Base-by-base conservation (phyloP, 148 eudicot genomes). In the Heliosperma pusillum region DNA sequence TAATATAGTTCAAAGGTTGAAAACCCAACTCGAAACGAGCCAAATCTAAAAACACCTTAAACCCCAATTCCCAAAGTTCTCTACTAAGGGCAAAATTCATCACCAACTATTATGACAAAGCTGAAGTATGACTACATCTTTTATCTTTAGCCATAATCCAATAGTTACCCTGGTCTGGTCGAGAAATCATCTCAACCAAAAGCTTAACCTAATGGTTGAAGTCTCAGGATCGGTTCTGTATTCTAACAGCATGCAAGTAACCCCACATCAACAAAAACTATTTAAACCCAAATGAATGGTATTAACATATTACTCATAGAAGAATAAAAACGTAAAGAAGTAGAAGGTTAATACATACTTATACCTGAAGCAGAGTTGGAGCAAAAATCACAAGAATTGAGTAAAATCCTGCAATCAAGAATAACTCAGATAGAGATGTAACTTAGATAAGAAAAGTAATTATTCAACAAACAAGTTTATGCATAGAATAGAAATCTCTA, bases 341-440 rank as follows among this genome's bases (percentile, higher is more conserved):
- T 33, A 33, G 0, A 33, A 3, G 36, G 5, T 47, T 47, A 13
- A 36, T 20, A 21, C 4, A 12, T 65, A 58, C 22, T 71, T 58
- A 21, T 76, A 76, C 79, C 83, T 76, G 20, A 59, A 79, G 10
- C 60, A 42, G 9, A 66, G 13, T 9, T 63, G 55, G 10, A 55
- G 53, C 63, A 67, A 61, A 30, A 26, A 16, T 60, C 45, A 30
- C 63, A 68, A 33, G 29, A 74, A 25, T 40, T 50, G 12, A 59
- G 55, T 50, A 25, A 6, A 3, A 33, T 33, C 62, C 83, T 76
- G 83, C 65, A 81, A 81, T 52, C 5, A 76, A 72, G 6, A 81
- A 60, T 2, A 47, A 67, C 80, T 71, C 83, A 72, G 22, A 72
- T 10, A 80, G 3, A 63, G 70, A 67, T 12, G 25, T 71, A 76